A percentile compares a stretch with the other conserved stretches of the same genome.
Conservation (phyloP, 441 rosid species). For the Hura crepitans region DNA sequence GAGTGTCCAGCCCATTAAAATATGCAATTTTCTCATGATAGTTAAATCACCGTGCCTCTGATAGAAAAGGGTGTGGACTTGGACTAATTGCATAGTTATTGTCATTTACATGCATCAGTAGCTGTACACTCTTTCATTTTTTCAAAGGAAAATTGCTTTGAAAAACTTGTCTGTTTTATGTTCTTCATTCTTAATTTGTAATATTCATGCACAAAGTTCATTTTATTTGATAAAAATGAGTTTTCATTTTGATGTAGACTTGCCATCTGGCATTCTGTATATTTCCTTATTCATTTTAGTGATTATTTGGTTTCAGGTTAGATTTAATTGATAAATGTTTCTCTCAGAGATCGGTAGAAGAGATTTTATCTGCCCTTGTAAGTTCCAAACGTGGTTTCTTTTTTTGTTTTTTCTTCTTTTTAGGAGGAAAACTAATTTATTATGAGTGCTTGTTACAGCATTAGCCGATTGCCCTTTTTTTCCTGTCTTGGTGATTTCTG, state of each 20-base stretch:
- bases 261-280: conserved; percentile 5
- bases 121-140: neutral
- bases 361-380: conserved; percentile 76
- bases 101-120: neutral
- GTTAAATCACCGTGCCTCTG: neutral
- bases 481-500: conserved; percentile 16
- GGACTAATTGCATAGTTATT: neutral
- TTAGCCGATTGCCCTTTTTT: neutral
- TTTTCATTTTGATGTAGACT: neutral
- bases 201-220: neutral
- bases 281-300: conserved; percentile 15
- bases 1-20: neutral
- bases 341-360: conserved; percentile 71
- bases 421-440: neutral
- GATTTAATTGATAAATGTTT: conserved; percentile 77
- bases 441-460: neutral
- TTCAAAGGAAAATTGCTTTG: neutral
- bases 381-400: conserved; percentile 25
- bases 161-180: neutral
- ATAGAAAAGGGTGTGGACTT: neutral
- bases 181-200: neutral
- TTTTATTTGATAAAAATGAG: neutral
- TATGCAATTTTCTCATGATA: neutral
- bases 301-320: conserved; percentile 43
- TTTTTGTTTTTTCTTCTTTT: neutral